Conservation (phyloP, 176 grass and related monocot genomes). For the Carex cristatella region DNA sequence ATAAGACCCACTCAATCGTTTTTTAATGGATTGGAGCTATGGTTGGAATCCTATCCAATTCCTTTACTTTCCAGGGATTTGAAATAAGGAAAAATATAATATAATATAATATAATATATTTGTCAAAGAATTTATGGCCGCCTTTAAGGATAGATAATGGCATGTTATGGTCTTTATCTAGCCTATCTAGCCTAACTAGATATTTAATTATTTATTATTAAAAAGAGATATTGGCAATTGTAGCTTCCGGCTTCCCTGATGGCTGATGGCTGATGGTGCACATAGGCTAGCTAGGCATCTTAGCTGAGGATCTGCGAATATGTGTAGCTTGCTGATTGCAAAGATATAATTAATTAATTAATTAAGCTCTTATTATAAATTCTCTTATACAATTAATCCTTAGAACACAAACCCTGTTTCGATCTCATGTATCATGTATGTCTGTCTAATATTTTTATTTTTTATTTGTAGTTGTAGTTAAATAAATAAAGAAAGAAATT, state of each 20-base stretch:
- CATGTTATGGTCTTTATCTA: neutral
- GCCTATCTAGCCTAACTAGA: neutral
- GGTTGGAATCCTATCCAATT: conserved; percentile 16
- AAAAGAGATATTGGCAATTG: neutral
- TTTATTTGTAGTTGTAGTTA: too few species aligned
- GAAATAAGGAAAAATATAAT: neutral
- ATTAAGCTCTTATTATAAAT: neutral
- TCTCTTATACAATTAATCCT: neutral
- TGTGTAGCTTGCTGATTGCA: neutral
- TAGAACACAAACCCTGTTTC: neutral
- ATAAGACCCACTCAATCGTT: conserved; percentile 3
- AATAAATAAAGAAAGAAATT: neutral
- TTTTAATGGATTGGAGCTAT: neutral
- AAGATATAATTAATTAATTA: neutral
- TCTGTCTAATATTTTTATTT: neutral
- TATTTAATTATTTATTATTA: neutral
- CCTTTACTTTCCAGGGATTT: neutral
- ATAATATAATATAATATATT: neutral
- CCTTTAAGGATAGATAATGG: neutral
- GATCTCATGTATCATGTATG: neutral
- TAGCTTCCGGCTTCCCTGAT: neutral
- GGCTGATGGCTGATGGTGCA: neutral
- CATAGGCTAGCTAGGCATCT: neutral
- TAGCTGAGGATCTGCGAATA: neutral
- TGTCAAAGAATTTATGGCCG: neutral